Evolutionary conservation across 441 rosid species (phyloP), one percentile per base, ranked within the genome.

Genomic region (Pelargonium cotyledonis): DNA sequence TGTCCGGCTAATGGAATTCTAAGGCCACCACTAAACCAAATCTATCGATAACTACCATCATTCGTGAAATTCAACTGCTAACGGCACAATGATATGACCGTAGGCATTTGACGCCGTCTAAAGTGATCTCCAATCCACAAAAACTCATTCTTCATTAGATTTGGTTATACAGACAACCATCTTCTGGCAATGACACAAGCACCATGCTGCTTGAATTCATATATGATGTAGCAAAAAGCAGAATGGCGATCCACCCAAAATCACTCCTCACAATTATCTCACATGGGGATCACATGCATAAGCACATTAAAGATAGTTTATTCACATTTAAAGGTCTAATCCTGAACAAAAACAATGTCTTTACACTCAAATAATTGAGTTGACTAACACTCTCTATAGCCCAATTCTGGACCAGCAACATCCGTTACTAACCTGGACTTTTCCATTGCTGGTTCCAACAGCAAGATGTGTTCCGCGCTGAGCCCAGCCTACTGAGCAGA

Each of bases 401-500:
- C 60, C 47, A 3, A 31, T 31, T 31, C 3, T 1, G 35, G 35
- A 31, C 35, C 35, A 2, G 35, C 35, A 31, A 31, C 35, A 31
- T 31, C 35, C 3, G 35, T 43, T 8, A 63, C 78, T 70, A 78
- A 94, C 99, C 96, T 94, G 94, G 68, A 90, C 88, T 86, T 86
- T 87, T 14, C 99, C 97, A 62, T 84, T 81, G 76, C 85, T 85
- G 65, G 96, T 91, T 78, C 99, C 99, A 70, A 94, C 91, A 18
- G 97, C 98, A 12, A 84, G 89, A 79, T 78, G 76, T 61, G 99
- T 95, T 67, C 99, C 99, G 6, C 92, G 41, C 9, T 90, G 80
- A 19, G 99, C 90, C 99, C 99, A 95, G 78, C 92, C 98, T 72
- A 95, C 87, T 38, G 97, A 80, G 44, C 96, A 90, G 29, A 90